phyloP scores from a whole-genome alignment of 139 green algal genomes.

The Ulvella scutata region DNA sequence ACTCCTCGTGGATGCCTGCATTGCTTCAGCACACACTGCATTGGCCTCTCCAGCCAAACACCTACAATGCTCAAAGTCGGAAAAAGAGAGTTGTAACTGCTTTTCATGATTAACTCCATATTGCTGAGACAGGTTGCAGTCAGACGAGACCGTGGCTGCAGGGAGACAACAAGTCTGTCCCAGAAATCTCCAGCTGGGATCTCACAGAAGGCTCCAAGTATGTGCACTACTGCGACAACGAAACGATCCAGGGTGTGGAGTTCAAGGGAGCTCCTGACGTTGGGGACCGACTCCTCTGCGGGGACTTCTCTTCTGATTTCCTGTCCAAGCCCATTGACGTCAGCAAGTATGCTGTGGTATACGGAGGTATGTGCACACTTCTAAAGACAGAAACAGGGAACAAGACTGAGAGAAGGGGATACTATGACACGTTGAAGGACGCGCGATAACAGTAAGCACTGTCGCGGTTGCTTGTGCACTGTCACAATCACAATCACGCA shows the following conservation, averaged over 20 bases:
- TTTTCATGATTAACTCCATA: background rate
- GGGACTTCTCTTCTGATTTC: constrained; percentile 98
- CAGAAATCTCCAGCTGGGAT: constrained; percentile 57
- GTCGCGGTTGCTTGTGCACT: too few relatives aligned
- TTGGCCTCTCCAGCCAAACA: too few relatives aligned
- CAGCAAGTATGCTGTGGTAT: constrained; percentile 41
- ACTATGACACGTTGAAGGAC: too few relatives aligned
- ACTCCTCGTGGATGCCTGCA: too few relatives aligned
- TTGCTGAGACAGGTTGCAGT: constrained; percentile 6
- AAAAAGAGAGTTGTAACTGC: too few relatives aligned
- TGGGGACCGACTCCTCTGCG: constrained; percentile 48
- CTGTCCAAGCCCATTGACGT: constrained; percentile 94
- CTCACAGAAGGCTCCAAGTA: constrained; percentile 66
- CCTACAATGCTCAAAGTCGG: too few relatives aligned
- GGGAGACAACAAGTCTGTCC: constrained; percentile 80
- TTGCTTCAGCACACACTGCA: too few relatives aligned
- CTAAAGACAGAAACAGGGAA: too few relatives aligned
- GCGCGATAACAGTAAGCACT: too few relatives aligned
- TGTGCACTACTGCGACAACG: constrained; percentile 98
- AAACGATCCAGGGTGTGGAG: constrained; percentile 98
- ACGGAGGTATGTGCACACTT: background rate
- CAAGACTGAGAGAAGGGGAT: too few relatives aligned
- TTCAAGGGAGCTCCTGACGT: constrained; percentile 76
- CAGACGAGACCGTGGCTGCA: constrained; percentile 60
- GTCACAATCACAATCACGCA: too few relatives aligned